These are phyloP conservation scores for Amphibolis antarctica DNA, from an alignment of 106 monocot species.

Conservation along the genomic window DNA sequence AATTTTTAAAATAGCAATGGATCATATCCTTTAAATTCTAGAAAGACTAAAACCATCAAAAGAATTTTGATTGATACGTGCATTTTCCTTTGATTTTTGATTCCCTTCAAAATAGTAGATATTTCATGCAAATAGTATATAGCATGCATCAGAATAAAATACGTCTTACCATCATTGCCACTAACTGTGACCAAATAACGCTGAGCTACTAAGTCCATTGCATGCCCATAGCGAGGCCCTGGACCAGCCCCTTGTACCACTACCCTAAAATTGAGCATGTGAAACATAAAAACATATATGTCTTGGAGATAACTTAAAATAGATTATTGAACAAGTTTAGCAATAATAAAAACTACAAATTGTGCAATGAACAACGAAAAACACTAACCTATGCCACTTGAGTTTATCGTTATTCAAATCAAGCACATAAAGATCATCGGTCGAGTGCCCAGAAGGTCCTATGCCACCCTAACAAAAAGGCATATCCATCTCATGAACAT, in stretches of 20 bases:
- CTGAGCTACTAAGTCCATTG: slow-evolving; percentile 90
- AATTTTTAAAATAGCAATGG: too few relatives aligned
- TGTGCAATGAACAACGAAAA: not conserved
- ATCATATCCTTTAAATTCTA: too few relatives aligned
- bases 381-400: slow-evolving; percentile 91
- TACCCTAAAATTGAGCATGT: slow-evolving; percentile 28
- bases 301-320: not conserved
- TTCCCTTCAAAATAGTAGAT: too few relatives aligned
- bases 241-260: slow-evolving; percentile 88
- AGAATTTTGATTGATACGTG: too few relatives aligned
- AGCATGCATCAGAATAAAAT: not conserved
- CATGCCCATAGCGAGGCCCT: slow-evolving; percentile 97
- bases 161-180: slow-evolving; percentile 83
- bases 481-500: not conserved
- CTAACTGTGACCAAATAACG: slow-evolving; percentile 87
- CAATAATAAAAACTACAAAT: not conserved
- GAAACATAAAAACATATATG: slow-evolving; percentile 3
- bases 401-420: slow-evolving; percentile 85
- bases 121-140: not conserved
- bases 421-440: slow-evolving; percentile 93
- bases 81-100: too few relatives aligned
- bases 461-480: slow-evolving; percentile 76
- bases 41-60: too few relatives aligned
- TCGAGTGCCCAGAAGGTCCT: slow-evolving; percentile 96
- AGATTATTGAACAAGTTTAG: not conserved